phyloP scores from a whole-genome alignment of 257 asterid species.

The Scutellaria baicalensis region DNA sequence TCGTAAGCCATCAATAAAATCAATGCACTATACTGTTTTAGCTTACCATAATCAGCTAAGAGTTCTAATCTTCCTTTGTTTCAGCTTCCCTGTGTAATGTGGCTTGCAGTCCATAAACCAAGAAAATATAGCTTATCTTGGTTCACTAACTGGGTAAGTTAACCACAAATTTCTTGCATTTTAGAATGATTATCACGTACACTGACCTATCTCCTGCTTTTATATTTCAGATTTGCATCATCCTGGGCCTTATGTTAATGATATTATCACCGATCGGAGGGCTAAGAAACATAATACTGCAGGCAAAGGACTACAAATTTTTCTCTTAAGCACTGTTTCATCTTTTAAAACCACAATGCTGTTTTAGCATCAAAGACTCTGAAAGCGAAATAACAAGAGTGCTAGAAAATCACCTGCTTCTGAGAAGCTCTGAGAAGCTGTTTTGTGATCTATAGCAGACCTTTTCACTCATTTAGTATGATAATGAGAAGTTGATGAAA shows the following conservation, averaged over 20 bases:
- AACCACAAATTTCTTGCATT: not conserved
- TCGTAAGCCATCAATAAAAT: conserved; percentile 19
- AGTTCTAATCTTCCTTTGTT: not conserved
- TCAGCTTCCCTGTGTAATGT: conserved; percentile 75
- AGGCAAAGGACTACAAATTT: conserved; percentile 33
- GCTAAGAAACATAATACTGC: conserved; percentile 30
- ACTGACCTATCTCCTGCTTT: not conserved
- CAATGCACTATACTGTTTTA: not conserved
- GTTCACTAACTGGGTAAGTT: conserved; percentile 48
- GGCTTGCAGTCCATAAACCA: conserved; percentile 68
- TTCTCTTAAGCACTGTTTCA: conserved; percentile 14
- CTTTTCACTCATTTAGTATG: no score
- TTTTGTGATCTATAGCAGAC: no score
- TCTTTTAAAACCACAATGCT: not conserved
- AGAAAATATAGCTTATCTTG: conserved; percentile 52
- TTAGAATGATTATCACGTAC: not conserved
- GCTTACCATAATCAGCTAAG: not conserved
- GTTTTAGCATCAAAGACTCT: not conserved
- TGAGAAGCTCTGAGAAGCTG: no score
- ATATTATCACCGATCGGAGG: conserved; percentile 43
- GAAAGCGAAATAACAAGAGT: conserved; percentile 1
- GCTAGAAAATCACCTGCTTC: no score
- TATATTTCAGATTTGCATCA: conserved; percentile 31
- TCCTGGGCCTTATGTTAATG: conserved; percentile 36
- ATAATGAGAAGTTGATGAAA: not conserved